phyloP scores from a whole-genome alignment of 2,329 filamentous ascomycete genomes.

The Xylaria sp. region DNA sequence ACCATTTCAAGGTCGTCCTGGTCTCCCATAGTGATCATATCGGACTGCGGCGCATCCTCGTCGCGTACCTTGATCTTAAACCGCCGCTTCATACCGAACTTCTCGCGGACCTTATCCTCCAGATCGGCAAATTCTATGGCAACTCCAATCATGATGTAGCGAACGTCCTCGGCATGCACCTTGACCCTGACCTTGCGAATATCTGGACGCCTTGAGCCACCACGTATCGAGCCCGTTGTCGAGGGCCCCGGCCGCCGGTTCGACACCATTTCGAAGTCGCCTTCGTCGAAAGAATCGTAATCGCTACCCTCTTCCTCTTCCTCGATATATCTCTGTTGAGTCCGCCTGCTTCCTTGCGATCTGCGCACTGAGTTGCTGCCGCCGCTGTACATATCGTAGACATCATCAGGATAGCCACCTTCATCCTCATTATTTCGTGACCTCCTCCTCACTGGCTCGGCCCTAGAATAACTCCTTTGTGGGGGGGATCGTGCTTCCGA shows the following conservation, averaged over 20 bases:
- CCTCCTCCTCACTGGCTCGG: conserved; percentile 50
- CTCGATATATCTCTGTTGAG: conserved; percentile 74
- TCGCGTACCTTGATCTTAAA: conserved; percentile 93
- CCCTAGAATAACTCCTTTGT: conserved; percentile 57
- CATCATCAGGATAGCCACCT: conserved; percentile 69
- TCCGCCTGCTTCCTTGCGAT: conserved; percentile 56
- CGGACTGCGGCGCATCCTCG: conserved; percentile 76
- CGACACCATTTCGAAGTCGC: conserved; percentile 82
- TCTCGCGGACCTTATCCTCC: conserved; percentile 81
- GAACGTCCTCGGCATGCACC: conserved; percentile 89
- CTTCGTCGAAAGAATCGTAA: conserved; percentile 79
- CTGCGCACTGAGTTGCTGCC: conserved; percentile 55
- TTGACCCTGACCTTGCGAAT: conserved; percentile 88
- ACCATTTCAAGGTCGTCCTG: conserved; percentile 96
- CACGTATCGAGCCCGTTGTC: conserved; percentile 60
- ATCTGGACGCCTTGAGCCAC: conserved; percentile 70
- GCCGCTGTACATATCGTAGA: conserved; percentile 72
- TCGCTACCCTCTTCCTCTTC: conserved; percentile 83
- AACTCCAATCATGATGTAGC: conserved; percentile 87
- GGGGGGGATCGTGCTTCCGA: conserved; percentile 61
- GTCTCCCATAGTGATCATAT: conserved; percentile 97
- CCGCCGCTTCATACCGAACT: conserved; percentile 80
- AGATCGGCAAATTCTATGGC: conserved; percentile 81
- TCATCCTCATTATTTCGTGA: conserved; percentile 70
- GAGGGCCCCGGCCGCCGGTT: conserved; percentile 60